Conservation (phyloP, 2,329 filamentous ascomycete species). For the Fusarium subglutinans region DNA sequence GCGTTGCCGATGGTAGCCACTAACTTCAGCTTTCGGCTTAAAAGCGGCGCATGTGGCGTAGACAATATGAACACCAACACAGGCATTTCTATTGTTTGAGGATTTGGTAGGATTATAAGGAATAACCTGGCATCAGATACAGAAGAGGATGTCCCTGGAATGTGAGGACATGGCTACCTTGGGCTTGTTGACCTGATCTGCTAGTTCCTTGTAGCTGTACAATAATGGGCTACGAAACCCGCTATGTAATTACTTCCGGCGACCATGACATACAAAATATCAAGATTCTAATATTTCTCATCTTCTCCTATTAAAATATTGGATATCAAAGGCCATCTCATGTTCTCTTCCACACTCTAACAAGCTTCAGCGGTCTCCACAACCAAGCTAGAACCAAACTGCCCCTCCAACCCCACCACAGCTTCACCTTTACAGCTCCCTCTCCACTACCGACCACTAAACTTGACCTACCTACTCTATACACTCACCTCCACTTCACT, state of each 20-base stretch:
- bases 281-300: background rate
- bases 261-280: background rate
- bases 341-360: background rate
- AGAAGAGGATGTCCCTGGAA: background rate
- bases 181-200: background rate
- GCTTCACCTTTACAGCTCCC: constrained; percentile 3
- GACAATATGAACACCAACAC: background rate
- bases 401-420: constrained; percentile 30
- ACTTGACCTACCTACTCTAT: constrained; percentile 42
- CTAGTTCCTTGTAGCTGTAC: background rate
- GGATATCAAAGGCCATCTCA: background rate
- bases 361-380: background rate
- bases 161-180: too few species aligned
- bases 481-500: constrained; percentile 37
- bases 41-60: constrained; percentile 18
- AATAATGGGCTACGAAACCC: background rate
- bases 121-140: too few species aligned
- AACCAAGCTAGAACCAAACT: background rate
- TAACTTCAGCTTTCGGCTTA: background rate
- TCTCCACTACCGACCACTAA: constrained; percentile 50
- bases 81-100: background rate
- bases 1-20: constrained; percentile 26
- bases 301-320: background rate
- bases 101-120: too few species aligned
- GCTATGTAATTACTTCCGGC: too few species aligned